Evolutionary conservation across 352 stramenopile species (phyloP).

Genomic region (Thalassiosira hispida): DNA sequence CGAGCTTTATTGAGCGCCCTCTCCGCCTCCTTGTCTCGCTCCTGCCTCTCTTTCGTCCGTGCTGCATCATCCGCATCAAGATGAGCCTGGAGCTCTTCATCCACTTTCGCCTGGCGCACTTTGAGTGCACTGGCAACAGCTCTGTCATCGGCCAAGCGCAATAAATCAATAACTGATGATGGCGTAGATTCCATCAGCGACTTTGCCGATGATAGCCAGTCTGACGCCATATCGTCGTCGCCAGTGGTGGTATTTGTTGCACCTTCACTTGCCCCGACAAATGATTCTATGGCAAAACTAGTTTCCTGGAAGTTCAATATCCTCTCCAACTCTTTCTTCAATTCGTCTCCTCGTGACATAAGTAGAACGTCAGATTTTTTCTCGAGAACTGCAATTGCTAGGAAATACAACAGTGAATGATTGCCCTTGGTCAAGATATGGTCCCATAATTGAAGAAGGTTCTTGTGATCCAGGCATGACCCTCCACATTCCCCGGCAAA

Average conservation of each 20-base stretch:
- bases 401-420: conserved; percentile 73
- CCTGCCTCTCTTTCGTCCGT: conserved; percentile 64
- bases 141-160: conserved; percentile 69
- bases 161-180: conserved; percentile 56
- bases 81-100: conserved; percentile 61
- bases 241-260: conserved; percentile 1
- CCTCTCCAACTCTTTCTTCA: conserved; percentile 60
- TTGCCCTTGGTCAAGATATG: conserved; percentile 65
- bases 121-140: conserved; percentile 61
- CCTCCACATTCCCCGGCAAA: conserved; percentile 69
- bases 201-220: conserved; percentile 65
- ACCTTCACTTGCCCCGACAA: conserved; percentile 22
- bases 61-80: conserved; percentile 67
- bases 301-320: conserved; percentile 59
- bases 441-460: conserved; percentile 72
- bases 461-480: conserved; percentile 55
- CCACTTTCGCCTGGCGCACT: conserved; percentile 54
- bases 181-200: conserved; percentile 71
- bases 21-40: conserved; percentile 62
- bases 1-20: conserved; percentile 64
- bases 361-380: conserved; percentile 69
- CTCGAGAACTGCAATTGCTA: conserved; percentile 75
- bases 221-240: conserved; percentile 42
- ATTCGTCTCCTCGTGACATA: conserved; percentile 68
- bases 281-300: conserved; percentile 43